Percentiles rank a stretch among this genome's conserved stretches.
phyloP scores from a whole-genome alignment of 2,329 filamentous ascomycete genomes.

The Pseudogymnoascus sp. region DNA sequence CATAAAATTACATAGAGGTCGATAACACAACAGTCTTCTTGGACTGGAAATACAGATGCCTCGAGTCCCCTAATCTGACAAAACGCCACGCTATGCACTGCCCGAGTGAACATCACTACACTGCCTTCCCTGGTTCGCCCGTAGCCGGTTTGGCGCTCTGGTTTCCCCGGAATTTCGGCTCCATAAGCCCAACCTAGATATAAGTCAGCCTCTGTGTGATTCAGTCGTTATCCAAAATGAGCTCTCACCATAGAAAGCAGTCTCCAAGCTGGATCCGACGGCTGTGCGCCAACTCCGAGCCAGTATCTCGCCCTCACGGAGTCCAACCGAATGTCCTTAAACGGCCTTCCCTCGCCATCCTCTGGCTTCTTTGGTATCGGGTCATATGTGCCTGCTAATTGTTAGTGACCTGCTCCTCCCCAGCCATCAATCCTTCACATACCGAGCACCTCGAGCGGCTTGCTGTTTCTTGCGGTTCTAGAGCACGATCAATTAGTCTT shows the following conservation, averaged over 20 bases:
- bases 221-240: constrained; percentile 1
- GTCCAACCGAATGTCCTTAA: constrained; percentile 91
- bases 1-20: constrained; percentile 13
- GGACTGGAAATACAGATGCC: constrained; percentile 5
- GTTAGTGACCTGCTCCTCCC: constrained; percentile 9
- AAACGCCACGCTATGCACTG: constrained; percentile 16
- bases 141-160: constrained; percentile 8
- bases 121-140: constrained; percentile 6
- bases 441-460: constrained; percentile 86
- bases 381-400: constrained; percentile 54
- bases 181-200: constrained; percentile 28
- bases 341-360: constrained; percentile 59
- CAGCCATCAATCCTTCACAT: constrained; percentile 19
- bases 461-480: constrained; percentile 79
- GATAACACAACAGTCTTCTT: constrained; percentile 7
- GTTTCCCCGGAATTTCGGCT: constrained; percentile 25
- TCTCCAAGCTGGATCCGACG: constrained; percentile 82
- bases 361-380: constrained; percentile 57
- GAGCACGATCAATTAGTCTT: neutral
- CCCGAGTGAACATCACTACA: constrained; percentile 9
- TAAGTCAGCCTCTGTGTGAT: neutral
- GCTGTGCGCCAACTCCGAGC: constrained; percentile 94
- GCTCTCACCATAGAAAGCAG: constrained; percentile 68
- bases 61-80: neutral
- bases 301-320: constrained; percentile 79